These are phyloP conservation scores for Coemansia sp. DNA, from an alignment of 192 early-diverging fungal genomes.

Conservation along the genomic window DNA sequence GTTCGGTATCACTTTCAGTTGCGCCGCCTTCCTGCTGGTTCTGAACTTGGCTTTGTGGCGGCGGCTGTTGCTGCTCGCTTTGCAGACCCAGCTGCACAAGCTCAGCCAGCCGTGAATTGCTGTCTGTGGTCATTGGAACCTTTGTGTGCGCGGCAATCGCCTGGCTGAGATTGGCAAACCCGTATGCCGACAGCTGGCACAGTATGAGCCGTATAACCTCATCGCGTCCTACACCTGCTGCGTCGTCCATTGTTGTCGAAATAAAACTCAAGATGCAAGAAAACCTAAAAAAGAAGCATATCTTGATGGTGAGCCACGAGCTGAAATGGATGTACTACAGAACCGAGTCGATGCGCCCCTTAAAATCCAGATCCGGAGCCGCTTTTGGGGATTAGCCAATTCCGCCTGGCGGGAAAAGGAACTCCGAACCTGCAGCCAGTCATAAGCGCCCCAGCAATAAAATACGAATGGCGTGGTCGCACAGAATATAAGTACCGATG, in stretches of 20 bases:
- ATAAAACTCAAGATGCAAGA: not conserved
- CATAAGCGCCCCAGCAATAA: not conserved
- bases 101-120: slow-evolving; percentile 62
- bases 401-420: slow-evolving; percentile 8
- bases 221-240: slow-evolving; percentile 16
- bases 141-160: slow-evolving; percentile 66
- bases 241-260: slow-evolving; percentile 12
- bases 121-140: slow-evolving; percentile 60
- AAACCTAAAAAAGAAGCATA: no score
- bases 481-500: not conserved
- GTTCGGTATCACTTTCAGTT: slow-evolving; percentile 12
- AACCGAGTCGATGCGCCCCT: not conserved
- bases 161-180: slow-evolving; percentile 58
- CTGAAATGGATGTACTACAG: not conserved
- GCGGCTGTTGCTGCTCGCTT: slow-evolving; percentile 43
- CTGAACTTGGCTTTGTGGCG: not conserved
- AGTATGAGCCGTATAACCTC: slow-evolving; percentile 40
- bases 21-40: slow-evolving; percentile 13
- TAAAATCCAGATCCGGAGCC: not conserved
- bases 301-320: no score
- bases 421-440: slow-evolving; percentile 16
- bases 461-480: not conserved
- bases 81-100: slow-evolving; percentile 63
- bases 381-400: not conserved
- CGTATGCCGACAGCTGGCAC: slow-evolving; percentile 58